Evolutionary conservation across 2,329 filamentous ascomycete genomes (phyloP).

Genomic region (Aspergillus melleus): DNA sequence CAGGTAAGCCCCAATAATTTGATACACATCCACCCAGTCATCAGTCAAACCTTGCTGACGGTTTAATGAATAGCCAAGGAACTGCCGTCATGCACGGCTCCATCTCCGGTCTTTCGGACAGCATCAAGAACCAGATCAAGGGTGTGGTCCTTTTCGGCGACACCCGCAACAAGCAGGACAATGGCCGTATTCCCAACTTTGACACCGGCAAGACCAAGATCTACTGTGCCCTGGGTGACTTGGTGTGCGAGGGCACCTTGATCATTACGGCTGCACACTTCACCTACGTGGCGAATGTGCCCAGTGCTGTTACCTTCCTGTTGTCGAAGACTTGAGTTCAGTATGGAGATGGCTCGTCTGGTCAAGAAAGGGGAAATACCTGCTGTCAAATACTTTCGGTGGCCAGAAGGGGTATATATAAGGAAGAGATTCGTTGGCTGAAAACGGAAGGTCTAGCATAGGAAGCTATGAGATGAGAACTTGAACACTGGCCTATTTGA

Average conservation of each 20-base stretch:
- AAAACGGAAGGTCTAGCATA: neutral
- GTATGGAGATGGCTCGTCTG: neutral
- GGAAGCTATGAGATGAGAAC: neutral
- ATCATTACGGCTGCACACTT: constrained; percentile 32
- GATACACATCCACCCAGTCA: too few relatives aligned
- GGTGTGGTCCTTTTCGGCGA: constrained; percentile 47
- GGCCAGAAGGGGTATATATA: neutral
- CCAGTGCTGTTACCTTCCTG: constrained; percentile 3
- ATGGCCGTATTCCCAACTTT: constrained; percentile 42
- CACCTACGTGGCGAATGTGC: constrained; percentile 1
- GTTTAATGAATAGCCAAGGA: constrained; percentile 32
- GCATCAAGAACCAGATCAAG: constrained; percentile 33
- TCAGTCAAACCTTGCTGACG: neutral
- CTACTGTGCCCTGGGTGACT: constrained; percentile 50
- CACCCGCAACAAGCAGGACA: constrained; percentile 43
- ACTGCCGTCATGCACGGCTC: constrained; percentile 46
- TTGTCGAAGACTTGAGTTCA: constrained; percentile 17
- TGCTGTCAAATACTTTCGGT: neutral
- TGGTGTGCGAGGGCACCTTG: constrained; percentile 50
- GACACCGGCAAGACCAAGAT: constrained; percentile 47
- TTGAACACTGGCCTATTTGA: neutral
- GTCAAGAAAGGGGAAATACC: neutral
- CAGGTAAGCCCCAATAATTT: neutral
- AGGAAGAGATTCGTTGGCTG: neutral
- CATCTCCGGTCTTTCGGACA: constrained; percentile 34